Percentiles rank a stretch among this genome's conserved stretches.
phyloP scores from a whole-genome alignment of 2,329 filamentous ascomycete species.

The Aspergillus fischeri region DNA sequence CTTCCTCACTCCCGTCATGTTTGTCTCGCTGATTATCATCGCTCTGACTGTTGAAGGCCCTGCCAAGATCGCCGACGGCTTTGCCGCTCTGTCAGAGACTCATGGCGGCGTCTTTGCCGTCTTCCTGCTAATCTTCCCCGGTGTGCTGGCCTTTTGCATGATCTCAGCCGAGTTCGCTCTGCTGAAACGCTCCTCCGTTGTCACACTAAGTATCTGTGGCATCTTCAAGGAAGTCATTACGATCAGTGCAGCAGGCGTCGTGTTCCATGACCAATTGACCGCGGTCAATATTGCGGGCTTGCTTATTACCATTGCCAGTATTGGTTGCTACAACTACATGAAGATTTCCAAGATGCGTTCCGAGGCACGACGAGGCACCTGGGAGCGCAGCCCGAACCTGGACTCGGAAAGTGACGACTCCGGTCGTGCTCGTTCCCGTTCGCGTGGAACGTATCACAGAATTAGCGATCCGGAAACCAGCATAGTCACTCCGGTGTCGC shows the following conservation, averaged over 20 bases:
- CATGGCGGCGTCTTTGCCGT: constrained; percentile 66
- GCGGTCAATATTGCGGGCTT: constrained; percentile 82
- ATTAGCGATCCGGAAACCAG: constrained; percentile 21
- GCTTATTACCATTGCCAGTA: constrained; percentile 81
- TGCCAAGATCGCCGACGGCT: constrained; percentile 60
- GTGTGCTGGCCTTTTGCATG: constrained; percentile 90
- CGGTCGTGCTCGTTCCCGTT: constrained; percentile 18
- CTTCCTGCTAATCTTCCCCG: constrained; percentile 80
- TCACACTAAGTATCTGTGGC: constrained; percentile 91
- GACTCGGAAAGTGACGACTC: constrained; percentile 27
- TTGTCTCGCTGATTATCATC: constrained; percentile 71
- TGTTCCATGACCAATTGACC: constrained; percentile 86
- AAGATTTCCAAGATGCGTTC: constrained; percentile 86
- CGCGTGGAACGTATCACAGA: constrained; percentile 23
- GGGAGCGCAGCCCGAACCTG: constrained; percentile 20
- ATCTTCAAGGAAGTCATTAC: constrained; percentile 99
- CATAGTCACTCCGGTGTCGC: constrained; percentile 14
- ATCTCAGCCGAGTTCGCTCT: constrained; percentile 94
- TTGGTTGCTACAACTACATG: constrained; percentile 87
- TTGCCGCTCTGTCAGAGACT: constrained; percentile 59
- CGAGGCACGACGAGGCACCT: constrained; percentile 57
- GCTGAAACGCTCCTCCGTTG: constrained; percentile 89
- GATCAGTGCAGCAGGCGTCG: constrained; percentile 78
- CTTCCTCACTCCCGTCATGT: constrained; percentile 97
- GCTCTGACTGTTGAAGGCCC: constrained; percentile 85